Conservation (phyloP, 208 protist genomes). For the Lotmaria passim region DNA sequence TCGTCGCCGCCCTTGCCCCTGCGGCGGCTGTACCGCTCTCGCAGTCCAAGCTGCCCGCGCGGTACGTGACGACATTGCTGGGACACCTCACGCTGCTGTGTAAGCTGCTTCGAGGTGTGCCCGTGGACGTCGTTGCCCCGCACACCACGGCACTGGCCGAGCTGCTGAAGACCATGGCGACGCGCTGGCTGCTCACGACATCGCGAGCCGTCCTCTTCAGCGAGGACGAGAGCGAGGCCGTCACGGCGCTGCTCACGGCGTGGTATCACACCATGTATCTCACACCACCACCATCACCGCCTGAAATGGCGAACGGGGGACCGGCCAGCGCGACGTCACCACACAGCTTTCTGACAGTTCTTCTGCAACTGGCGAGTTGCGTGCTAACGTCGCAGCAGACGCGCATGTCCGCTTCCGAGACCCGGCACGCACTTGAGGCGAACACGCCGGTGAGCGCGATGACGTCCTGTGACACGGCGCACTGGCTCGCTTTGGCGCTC, state of each 20-base stretch:
- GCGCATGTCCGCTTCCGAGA: conserved; percentile 35
- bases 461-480: conserved; percentile 36
- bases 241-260: conserved; percentile 52
- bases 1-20: conserved; percentile 25
- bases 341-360: conserved; percentile 39
- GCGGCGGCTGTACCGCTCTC: conserved; percentile 21
- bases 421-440: conserved; percentile 27
- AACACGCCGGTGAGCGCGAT: conserved; percentile 11
- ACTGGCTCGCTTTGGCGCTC: conserved; percentile 75
- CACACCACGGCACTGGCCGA: conserved; percentile 19
- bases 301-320: not conserved
- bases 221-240: conserved; percentile 36
- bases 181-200: conserved; percentile 27
- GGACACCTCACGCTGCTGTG: conserved; percentile 33
- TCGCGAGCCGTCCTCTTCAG: conserved; percentile 21
- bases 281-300: conserved; percentile 19
- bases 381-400: conserved; percentile 29
- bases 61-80: conserved; percentile 30
- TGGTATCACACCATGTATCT: conserved; percentile 76
- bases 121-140: conserved; percentile 7
- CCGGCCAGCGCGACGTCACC: not conserved
- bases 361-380: conserved; percentile 48
- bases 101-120: conserved; percentile 29
- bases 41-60: conserved; percentile 20
- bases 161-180: conserved; percentile 27